Percentiles rank a stretch among this genome's conserved stretches.
Evolutionary conservation across 371 early-diverging fungal species (phyloP).

Genomic region (Sporodiniella umbellata): DNA sequence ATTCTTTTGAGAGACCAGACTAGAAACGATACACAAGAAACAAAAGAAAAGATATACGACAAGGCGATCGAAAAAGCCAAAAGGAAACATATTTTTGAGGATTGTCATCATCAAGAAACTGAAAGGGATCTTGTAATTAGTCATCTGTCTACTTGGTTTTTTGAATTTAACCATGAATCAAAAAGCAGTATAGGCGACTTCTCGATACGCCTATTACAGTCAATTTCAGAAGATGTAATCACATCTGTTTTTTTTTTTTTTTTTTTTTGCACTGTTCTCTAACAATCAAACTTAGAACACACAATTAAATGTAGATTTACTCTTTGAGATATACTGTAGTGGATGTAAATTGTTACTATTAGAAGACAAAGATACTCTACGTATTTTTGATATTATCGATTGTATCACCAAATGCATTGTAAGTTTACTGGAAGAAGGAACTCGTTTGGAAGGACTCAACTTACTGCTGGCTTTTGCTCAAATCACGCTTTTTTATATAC

Average conservation of each 20-base stretch:
- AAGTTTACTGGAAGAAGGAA: not conserved
- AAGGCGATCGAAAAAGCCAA: not conserved
- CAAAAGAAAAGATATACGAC: no score
- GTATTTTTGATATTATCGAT: constrained; percentile 12
- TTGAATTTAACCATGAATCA: constrained; percentile 5
- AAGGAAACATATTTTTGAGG: not conserved
- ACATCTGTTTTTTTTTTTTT: not conserved
- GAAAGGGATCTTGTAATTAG: constrained; percentile 2
- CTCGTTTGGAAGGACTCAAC: not conserved
- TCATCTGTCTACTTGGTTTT: constrained; percentile 10
- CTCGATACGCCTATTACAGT: not conserved
- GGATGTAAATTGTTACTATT: constrained; percentile 8
- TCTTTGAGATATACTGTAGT: constrained; percentile 1
- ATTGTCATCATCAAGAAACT: not conserved
- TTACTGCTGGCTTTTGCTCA: constrained; percentile 12
- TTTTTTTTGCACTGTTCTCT: not conserved
- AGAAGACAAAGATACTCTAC: constrained; percentile 3
- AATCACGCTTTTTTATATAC: constrained; percentile 13
- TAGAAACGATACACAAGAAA: not conserved
- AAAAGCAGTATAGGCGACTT: not conserved
- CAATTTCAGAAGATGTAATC: not conserved
- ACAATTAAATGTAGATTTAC: not conserved
- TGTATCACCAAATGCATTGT: not conserved
- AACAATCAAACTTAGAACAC: not conserved
- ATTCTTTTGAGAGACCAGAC: not conserved